Evolutionary conservation across 495 filamentous ascomycete species (phyloP), one percentile per base, ranked within the genome.

Genomic region (Cladorrhinum samala): DNA sequence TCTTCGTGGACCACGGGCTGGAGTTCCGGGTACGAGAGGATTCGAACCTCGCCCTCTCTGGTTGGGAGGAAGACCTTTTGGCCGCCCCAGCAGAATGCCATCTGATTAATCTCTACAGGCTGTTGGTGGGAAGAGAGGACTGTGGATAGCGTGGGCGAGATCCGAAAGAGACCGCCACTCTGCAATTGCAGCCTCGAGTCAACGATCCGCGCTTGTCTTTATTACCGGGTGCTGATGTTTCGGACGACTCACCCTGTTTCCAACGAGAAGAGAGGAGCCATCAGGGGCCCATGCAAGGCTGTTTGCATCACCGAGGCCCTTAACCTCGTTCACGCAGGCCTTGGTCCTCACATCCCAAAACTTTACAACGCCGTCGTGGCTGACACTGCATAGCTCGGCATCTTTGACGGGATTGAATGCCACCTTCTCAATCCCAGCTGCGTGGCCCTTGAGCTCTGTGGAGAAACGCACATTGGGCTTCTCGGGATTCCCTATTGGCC

Each of bases 281-380:
- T 93, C 86, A n/a, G 90, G 90, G 48, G 79, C 82, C 91, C 93
- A 98, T 5, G 84, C 86, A 49, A 95, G 73, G 13, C 83, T 87
- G 55, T 94, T 88, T 8, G 89, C 87, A 64, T 87, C 85, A 6
- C 89, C 89, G 27, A 85, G 83, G n/a, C 87, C 81, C 65, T 87
- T 88, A 2, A 91, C 74, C 54, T 87, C 86, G 59, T 88, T 90
- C 33, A 88, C 79, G 49, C 86, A 88, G 3, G 75, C 68, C 68
- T 89, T 92, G 19, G 80, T 88, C 56, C 91, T 79, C 16, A 95
- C 89, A 54, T 98, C 94, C 93, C 93, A 98, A 57, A 98, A 83
- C 54, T 86, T 83, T 54, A 95, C 86, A 14, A 86, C 84, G 1
- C 91, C 91, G 67, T 97, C 93, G 9, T 75, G 79, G 19, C 87